Evolutionary conservation across 345 rosid species (phyloP), one percentile per base, ranked within the genome.

Genomic region (Eucalyptus cloeziana): DNA sequence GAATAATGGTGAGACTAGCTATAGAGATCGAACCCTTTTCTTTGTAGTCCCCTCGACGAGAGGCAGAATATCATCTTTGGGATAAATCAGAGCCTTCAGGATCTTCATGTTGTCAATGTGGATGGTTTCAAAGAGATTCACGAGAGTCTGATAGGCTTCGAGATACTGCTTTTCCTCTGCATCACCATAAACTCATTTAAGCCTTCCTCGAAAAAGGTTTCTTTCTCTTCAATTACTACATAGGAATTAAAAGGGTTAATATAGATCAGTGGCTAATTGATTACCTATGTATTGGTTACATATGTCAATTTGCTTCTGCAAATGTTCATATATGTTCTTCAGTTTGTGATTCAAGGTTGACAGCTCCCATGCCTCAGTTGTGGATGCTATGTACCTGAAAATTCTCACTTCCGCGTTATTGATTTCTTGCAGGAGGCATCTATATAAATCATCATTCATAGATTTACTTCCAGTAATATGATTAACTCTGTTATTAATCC

Each of bases 31-130:
- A 49, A 95, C 99, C 94, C 93, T 93, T 95, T 79, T 95, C 94
- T 94, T 96, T 87, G 96, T 91, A 49, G 92, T 58, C 51, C 99
- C 97, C 71, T 98, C 99, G 31, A 94, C 86, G 58, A 98, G 93
- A 6, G 99, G 98, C 51, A 69, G 91, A 64, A 89, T 88, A 87
- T 98, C 95, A 88, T 92, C 93, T 93, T 91, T 95, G 49, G 93
- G 92, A 90, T 94, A 94, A 85, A 98, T 93, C 90, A 98, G 90
- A 90, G 96, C 97, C 93, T 91, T 96, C 49, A 98, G 95, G 88
- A 97, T 88, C 94, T 93, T 95, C 97, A 96, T 94, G 94, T 98
- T 98, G 92, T 98, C 99, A 31, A 94, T 93, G 90, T 98, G 99
- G 83, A 91, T 88, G 49, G 85, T 92, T 12, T 95, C 96, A 51